A percentile compares a stretch with the other conserved stretches of the same genome.
Conservation (phyloP, 2,329 filamentous ascomycete genomes). For the Hypocrella siamensis region DNA sequence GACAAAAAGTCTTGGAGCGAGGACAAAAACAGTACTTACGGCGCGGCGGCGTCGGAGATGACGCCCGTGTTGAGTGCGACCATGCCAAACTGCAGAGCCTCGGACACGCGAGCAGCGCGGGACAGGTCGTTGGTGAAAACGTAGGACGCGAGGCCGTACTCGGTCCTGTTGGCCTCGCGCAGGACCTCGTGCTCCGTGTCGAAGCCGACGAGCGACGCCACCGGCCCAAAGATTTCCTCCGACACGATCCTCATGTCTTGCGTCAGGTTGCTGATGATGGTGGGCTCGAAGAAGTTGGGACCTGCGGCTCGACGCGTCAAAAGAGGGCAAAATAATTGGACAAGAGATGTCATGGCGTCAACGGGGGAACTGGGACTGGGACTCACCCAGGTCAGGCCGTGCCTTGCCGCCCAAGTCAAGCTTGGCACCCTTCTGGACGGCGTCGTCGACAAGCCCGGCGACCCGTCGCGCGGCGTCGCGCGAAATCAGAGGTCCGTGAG, state of each 20-base stretch:
- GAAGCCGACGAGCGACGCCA: conserved; percentile 81
- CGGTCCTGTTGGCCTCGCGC: conserved; percentile 60
- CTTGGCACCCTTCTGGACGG: conserved; percentile 59
- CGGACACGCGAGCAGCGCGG: conserved; percentile 45
- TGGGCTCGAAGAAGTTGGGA: conserved; percentile 83
- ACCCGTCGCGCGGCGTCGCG: conserved; percentile 68
- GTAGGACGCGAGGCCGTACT: conserved; percentile 86
- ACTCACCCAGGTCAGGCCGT: conserved; percentile 56
- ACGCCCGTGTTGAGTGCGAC: conserved; percentile 68
- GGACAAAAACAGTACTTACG: too few relatives aligned
- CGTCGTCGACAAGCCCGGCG: conserved; percentile 64
- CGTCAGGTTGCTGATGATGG: conserved; percentile 77
- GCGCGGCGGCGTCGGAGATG: conserved; percentile 40
- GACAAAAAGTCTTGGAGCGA: too few relatives aligned
- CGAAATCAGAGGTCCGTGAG: conserved; percentile 77
- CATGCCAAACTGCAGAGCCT: conserved; percentile 72
- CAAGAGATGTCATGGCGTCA: too few relatives aligned
- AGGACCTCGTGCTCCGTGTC: conserved; percentile 81
- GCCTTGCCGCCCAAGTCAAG: conserved; percentile 61
- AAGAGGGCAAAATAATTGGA: too few relatives aligned
- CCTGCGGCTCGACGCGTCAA: too few relatives aligned
- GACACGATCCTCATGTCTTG: conserved; percentile 66
- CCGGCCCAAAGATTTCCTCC: conserved; percentile 93
- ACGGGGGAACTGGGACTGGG: too few relatives aligned
- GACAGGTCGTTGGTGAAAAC: conserved; percentile 62